These are phyloP conservation scores for Aspergillus phoenicis DNA, from an alignment of 2,329 filamentous ascomycete species.

Conservation along the genomic window DNA sequence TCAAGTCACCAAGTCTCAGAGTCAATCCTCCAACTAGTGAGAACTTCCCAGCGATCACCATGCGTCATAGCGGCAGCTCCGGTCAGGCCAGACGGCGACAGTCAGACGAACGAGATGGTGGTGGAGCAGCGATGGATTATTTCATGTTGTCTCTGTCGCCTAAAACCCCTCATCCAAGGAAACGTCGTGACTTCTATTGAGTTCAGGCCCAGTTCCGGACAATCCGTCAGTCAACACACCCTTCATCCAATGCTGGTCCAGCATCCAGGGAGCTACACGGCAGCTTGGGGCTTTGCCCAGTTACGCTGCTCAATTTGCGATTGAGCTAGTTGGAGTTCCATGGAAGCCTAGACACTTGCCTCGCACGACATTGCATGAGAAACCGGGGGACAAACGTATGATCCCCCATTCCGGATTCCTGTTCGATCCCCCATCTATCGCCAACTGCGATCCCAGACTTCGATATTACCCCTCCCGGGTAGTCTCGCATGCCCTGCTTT, in stretches of 20 bases:
- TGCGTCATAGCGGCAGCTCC: slow-evolving; percentile 9
- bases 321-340: slow-evolving; percentile 6
- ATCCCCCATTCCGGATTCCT: slow-evolving; percentile 7
- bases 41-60: background rate
- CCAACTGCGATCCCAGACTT: background rate
- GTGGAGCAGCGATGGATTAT: too few species aligned
- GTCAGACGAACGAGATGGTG: background rate
- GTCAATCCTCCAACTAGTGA: background rate
- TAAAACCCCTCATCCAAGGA: background rate
- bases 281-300: background rate
- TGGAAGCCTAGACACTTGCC: slow-evolving; percentile 7
- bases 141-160: background rate
- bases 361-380: slow-evolving; percentile 5
- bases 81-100: background rate
- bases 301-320: background rate
- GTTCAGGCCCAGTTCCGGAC: slow-evolving; percentile 3
- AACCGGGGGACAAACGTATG: slow-evolving; percentile 7
- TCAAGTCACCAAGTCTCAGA: too few species aligned
- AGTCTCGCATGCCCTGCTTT: slow-evolving; percentile 17
- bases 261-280: background rate
- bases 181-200: background rate
- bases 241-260: background rate
- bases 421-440: slow-evolving; percentile 10
- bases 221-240: background rate
- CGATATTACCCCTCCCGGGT: slow-evolving; percentile 12